phyloP scores from a whole-genome alignment of 148 eudicot genomes.

The Fallopia convolvulus region DNA sequence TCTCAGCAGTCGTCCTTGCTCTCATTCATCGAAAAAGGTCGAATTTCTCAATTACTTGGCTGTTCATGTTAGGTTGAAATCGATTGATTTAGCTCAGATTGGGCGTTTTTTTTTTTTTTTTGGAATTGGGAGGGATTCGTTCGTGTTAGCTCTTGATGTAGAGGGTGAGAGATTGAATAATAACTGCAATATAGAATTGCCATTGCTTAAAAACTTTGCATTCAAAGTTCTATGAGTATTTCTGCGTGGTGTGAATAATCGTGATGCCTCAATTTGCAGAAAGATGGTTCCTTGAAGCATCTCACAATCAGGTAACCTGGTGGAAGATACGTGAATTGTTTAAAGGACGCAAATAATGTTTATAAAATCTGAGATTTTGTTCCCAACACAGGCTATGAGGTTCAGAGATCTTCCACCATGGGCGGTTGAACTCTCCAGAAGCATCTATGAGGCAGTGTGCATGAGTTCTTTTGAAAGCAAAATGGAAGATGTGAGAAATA shows the following conservation, averaged over 20 bases:
- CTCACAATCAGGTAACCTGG: constrained; percentile 58
- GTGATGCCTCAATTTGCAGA: constrained; percentile 38
- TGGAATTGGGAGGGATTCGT: no score
- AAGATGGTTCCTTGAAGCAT: constrained; percentile 56
- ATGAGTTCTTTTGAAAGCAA: constrained; percentile 22
- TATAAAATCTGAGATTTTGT: background rate
- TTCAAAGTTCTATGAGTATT: background rate
- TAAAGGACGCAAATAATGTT: background rate
- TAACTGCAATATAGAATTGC: background rate
- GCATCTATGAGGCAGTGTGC: constrained; percentile 38
- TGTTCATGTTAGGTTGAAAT: background rate
- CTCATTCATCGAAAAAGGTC: constrained; percentile 47
- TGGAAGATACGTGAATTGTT: background rate
- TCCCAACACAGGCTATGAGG: constrained; percentile 64
- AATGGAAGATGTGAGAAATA: constrained; percentile 13
- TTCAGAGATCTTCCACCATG: constrained; percentile 77
- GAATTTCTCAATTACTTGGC: background rate
- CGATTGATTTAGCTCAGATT: background rate
- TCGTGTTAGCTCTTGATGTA: no score
- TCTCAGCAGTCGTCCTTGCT: constrained; percentile 52
- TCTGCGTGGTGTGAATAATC: background rate
- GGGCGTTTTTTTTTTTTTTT: background rate
- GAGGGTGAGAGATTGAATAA: background rate
- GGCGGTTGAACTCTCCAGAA: constrained; percentile 58
- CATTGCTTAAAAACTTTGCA: background rate